These are phyloP conservation scores for Suhomyces taliae DNA, from an alignment of 1,139 yeast species.

Conservation along the genomic window DNA sequence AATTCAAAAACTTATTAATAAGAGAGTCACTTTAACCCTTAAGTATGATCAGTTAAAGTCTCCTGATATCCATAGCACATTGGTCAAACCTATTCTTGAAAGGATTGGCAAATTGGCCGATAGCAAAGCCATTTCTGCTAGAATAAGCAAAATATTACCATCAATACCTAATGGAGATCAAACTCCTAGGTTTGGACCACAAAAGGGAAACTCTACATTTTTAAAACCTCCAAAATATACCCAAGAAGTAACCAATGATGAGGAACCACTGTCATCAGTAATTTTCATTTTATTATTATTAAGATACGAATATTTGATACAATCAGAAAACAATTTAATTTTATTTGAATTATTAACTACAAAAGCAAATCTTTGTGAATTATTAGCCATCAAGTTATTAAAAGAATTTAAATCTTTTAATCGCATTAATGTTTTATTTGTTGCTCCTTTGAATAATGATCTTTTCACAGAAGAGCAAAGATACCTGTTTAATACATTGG, in stretches of 20 bases:
- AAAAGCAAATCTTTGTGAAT: slow-evolving; percentile 56
- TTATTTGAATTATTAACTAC: slow-evolving; percentile 50
- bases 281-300: slow-evolving; percentile 37
- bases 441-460: slow-evolving; percentile 39
- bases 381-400: slow-evolving; percentile 52
- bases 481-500: slow-evolving; percentile 47
- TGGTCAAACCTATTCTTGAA: slow-evolving; percentile 50
- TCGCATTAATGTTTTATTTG: slow-evolving; percentile 44
- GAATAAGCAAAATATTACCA: slow-evolving; percentile 12
- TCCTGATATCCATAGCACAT: slow-evolving; percentile 52
- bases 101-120: slow-evolving; percentile 29
- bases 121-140: slow-evolving; percentile 11
- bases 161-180: slow-evolving; percentile 11
- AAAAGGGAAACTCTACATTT: slow-evolving; percentile 2
- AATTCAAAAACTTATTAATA: slow-evolving; percentile 37
- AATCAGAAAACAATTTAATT: slow-evolving; percentile 49
- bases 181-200: slow-evolving; percentile 24
- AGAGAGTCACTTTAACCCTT: slow-evolving; percentile 46
- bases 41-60: slow-evolving; percentile 57
- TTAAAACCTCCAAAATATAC: slow-evolving; percentile 1
- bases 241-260: slow-evolving; percentile 12
- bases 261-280: slow-evolving; percentile 19
- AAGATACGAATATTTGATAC: slow-evolving; percentile 48
- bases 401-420: slow-evolving; percentile 50
- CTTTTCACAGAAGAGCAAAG: slow-evolving; percentile 13